Evolutionary conservation across 345 rosid genomes (phyloP).

Genomic region (Eucalyptus paniculata): DNA sequence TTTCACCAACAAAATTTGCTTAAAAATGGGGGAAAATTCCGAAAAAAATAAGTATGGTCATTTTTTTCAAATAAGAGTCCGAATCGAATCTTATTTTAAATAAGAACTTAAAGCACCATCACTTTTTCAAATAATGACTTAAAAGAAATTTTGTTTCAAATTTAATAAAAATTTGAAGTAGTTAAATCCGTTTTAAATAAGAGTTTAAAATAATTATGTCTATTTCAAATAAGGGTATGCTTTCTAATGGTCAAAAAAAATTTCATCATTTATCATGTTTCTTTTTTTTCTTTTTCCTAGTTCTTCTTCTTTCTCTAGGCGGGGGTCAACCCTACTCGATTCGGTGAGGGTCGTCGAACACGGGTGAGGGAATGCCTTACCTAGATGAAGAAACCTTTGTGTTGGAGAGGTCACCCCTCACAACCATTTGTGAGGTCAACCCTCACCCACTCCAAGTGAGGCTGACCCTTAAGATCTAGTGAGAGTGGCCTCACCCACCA

Average conservation of each 20-base stretch:
- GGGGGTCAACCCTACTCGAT: fast-evolving
- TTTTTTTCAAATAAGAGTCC: fast-evolving
- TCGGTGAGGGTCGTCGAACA: fast-evolving
- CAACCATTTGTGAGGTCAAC: fast-evolving
- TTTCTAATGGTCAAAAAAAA: fast-evolving
- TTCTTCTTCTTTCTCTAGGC: fast-evolving
- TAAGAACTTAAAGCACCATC: fast-evolving
- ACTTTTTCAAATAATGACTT: fast-evolving
- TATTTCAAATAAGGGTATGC: fast-evolving
- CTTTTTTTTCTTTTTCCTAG: too few relatives aligned
- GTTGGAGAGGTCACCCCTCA: too few relatives aligned
- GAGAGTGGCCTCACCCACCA: too few relatives aligned
- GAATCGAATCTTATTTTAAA: too few relatives aligned
- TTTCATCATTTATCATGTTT: too few relatives aligned
- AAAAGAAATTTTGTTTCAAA: fast-evolving
- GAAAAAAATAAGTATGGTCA: too few relatives aligned
- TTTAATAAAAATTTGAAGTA: fast-evolving
- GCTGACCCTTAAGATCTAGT: too few relatives aligned
- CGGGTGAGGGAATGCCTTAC: fast-evolving
- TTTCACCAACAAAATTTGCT: neutral
- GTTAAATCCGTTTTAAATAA: fast-evolving
- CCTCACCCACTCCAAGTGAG: too few relatives aligned
- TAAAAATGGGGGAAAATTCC: fast-evolving
- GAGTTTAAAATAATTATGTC: fast-evolving
- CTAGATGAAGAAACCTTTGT: fast-evolving